Conservation (phyloP, 257 asterid species). For the Gynochthodes officinalis region DNA sequence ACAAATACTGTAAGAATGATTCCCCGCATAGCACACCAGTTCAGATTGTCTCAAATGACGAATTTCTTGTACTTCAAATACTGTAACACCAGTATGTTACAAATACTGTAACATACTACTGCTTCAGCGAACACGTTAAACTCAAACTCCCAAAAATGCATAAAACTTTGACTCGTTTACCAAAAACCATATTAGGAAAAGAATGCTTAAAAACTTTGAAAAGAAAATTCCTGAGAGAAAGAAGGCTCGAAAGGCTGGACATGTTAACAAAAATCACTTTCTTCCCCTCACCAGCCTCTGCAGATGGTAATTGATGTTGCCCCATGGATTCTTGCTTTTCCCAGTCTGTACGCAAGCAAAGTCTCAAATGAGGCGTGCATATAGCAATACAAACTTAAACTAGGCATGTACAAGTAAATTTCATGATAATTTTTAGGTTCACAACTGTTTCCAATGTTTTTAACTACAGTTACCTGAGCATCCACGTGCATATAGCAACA, state of each 20-base stretch:
- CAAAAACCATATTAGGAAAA: neutral
- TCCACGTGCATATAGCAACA: no score
- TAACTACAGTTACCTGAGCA: no score
- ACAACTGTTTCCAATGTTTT: no score
- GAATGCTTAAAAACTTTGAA: neutral
- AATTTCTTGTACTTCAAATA: no score
- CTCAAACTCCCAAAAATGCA: neutral
- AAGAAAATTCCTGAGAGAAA: neutral
- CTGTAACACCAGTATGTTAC: no score
- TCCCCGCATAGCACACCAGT: neutral
- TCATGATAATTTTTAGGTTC: neutral
- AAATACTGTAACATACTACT: no score
- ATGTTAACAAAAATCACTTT: constrained; percentile 32
- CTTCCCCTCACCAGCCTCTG: constrained; percentile 81
- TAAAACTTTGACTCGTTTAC: neutral
- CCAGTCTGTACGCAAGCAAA: constrained; percentile 42
- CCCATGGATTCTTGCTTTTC: constrained; percentile 65
- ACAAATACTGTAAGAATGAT: neutral
- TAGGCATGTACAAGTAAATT: neutral
- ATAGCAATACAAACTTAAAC: neutral
- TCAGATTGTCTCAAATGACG: neutral
- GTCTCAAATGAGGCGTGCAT: constrained; percentile 7
- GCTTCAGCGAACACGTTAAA: neutral
- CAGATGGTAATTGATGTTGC: constrained; percentile 86
- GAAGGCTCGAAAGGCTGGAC: neutral